A percentile compares a stretch with the other conserved stretches of the same genome.
These are phyloP conservation scores for Diplodia sapinea DNA, from an alignment of 2,329 filamentous ascomycete species.

Conservation along the genomic window DNA sequence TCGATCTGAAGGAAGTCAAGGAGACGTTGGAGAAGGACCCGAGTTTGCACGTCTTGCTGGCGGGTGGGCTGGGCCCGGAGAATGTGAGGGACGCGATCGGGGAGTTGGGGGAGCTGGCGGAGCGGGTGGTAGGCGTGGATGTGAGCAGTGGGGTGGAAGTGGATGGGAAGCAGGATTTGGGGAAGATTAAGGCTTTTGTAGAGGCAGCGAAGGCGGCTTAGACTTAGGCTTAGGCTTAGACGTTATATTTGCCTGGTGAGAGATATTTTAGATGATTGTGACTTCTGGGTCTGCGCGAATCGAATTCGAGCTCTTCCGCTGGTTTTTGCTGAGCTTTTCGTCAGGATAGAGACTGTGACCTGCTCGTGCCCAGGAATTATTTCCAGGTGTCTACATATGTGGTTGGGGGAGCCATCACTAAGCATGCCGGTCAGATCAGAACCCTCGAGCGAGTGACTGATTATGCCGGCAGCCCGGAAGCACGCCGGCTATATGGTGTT, in stretches of 20 bases:
- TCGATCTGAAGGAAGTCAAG: slow-evolving; percentile 75
- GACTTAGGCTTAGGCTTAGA: not conserved
- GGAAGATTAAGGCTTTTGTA: slow-evolving; percentile 82
- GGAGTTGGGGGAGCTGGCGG: slow-evolving; percentile 64
- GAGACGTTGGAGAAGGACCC: slow-evolving; percentile 68
- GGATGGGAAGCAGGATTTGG: slow-evolving; percentile 77
- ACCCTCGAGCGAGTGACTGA: no score
- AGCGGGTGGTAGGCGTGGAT: slow-evolving; percentile 80
- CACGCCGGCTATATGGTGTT: no score
- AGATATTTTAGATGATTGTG: not conserved
- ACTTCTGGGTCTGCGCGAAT: not conserved
- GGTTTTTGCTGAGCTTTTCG: not conserved
- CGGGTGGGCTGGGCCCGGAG: slow-evolving; percentile 79
- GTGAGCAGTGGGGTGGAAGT: slow-evolving; percentile 91
- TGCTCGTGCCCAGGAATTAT: not conserved
- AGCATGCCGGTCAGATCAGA: no score
- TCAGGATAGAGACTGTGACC: not conserved
- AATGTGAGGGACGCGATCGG: slow-evolving; percentile 75
- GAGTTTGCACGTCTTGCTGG: slow-evolving; percentile 77
- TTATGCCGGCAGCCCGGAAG: no score
- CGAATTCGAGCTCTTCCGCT: not conserved
- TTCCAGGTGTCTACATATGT: not conserved
- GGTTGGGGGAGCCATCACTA: no score
- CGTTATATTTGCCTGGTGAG: no score
- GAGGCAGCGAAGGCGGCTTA: slow-evolving; percentile 63